These are phyloP conservation scores for Hypoxylon sp. DNA, from an alignment of 2,329 filamentous ascomycete species.

Conservation along the genomic window DNA sequence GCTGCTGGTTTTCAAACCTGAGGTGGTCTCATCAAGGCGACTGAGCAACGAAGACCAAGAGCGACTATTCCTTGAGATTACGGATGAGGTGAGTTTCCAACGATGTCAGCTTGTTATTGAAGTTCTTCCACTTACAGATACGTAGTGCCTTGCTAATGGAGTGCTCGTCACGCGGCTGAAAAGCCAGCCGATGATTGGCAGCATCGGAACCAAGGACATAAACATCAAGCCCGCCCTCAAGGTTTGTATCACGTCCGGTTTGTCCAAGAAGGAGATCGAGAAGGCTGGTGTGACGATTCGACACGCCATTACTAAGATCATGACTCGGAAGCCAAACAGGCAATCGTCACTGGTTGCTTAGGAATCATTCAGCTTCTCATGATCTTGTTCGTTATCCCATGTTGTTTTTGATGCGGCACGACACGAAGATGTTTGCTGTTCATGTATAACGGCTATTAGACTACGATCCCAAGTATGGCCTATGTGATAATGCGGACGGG, in stretches of 20 bases:
- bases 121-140: constrained; percentile 21
- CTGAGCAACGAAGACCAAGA: constrained; percentile 84
- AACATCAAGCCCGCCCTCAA: constrained; percentile 86
- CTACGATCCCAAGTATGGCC: constrained; percentile 17
- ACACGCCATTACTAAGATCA: constrained; percentile 93
- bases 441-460: constrained; percentile 26
- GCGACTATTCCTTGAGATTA: constrained; percentile 85
- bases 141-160: constrained; percentile 84
- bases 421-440: constrained; percentile 17
- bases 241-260: constrained; percentile 87
- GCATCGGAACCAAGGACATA: constrained; percentile 77
- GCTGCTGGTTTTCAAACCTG: constrained; percentile 85
- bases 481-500: constrained; percentile 28
- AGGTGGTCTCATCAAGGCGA: constrained; percentile 80
- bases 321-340: constrained; percentile 74
- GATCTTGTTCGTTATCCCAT: constrained; percentile 23
- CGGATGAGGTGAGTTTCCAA: constrained; percentile 84
- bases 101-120: neutral
- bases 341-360: constrained; percentile 59
- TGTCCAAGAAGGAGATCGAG: constrained; percentile 95
- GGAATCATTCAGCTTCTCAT: constrained; percentile 47
- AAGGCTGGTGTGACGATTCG: constrained; percentile 90
- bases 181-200: constrained; percentile 75
- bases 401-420: constrained; percentile 22
- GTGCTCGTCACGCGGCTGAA: constrained; percentile 92